Evolutionary conservation across 257 asterid genomes (phyloP).

Genomic region (Capsicum rhomboideum): DNA sequence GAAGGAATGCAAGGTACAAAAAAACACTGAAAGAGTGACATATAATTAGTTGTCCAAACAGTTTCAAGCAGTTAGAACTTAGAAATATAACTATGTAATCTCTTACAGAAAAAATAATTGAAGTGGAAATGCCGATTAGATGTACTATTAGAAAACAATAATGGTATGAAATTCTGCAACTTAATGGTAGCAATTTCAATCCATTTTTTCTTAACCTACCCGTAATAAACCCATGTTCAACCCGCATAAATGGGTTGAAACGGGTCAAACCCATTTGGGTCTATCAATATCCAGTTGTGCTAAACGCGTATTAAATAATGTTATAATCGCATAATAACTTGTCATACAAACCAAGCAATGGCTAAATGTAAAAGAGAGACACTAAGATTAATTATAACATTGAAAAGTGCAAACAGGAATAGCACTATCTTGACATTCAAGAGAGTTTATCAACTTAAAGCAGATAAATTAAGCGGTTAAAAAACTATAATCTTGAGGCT

Average conservation of each 20-base stretch:
- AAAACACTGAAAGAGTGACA: not conserved
- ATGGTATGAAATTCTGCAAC: too few species aligned
- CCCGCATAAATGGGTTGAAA: not conserved
- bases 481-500: not conserved
- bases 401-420: not conserved
- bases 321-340: not conserved
- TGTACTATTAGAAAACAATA: not conserved
- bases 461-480: not conserved
- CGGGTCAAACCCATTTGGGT: not conserved
- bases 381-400: not conserved
- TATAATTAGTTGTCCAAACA: not conserved
- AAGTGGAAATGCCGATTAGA: not conserved
- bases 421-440: not conserved
- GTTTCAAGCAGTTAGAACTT: not conserved
- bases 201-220: not conserved
- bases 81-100: not conserved
- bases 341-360: not conserved
- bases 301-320: not conserved
- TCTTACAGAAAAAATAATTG: not conserved
- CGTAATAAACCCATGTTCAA: not conserved
- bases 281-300: not conserved
- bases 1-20: not conserved
- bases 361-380: not conserved
- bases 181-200: not conserved
- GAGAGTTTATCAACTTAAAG: not conserved